Percentiles rank a stretch among this genome's conserved stretches.
Conservation (phyloP, 371 early-diverging fungal genomes). For the Mortierella sp. region DNA sequence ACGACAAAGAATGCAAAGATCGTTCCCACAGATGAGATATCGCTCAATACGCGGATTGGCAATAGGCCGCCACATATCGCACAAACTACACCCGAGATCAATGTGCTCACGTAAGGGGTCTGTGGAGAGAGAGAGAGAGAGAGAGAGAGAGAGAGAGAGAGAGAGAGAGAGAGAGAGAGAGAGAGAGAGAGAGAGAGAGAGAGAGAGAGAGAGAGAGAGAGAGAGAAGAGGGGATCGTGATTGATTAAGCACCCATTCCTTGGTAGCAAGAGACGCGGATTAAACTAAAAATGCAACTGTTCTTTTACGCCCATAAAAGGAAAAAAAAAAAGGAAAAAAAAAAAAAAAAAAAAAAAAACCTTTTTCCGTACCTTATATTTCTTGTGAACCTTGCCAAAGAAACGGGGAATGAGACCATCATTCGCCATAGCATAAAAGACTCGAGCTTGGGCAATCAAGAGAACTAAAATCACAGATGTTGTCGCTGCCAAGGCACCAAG, state of each 20-base stretch:
- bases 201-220: conserved; percentile 4
- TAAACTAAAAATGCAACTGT: no score
- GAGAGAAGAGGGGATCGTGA: no score
- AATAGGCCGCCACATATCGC: conserved; percentile 78
- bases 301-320: no score
- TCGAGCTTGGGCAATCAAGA: conserved; percentile 86
- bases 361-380: conserved; percentile 28
- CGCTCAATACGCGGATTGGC: conserved; percentile 85
- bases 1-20: conserved; percentile 88
- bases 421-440: conserved; percentile 89
- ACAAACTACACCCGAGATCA: conserved; percentile 74
- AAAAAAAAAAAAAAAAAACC: background rate
- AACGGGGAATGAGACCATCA: conserved; percentile 83
- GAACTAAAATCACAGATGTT: conserved; percentile 79
- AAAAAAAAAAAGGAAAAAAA: background rate
- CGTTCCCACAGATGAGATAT: conserved; percentile 89
- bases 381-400: conserved; percentile 75
- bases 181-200: conserved; percentile 42
- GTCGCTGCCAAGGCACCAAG: conserved; percentile 85
- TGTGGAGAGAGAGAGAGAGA: conserved; percentile 63
- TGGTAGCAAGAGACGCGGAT: no score
- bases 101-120: conserved; percentile 81
- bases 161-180: conserved; percentile 16
- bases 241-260: background rate
- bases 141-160: conserved; percentile 58